phyloP scores from a whole-genome alignment of 2,329 filamentous ascomycete species.

The Cylindrodendrum hubeiense region DNA sequence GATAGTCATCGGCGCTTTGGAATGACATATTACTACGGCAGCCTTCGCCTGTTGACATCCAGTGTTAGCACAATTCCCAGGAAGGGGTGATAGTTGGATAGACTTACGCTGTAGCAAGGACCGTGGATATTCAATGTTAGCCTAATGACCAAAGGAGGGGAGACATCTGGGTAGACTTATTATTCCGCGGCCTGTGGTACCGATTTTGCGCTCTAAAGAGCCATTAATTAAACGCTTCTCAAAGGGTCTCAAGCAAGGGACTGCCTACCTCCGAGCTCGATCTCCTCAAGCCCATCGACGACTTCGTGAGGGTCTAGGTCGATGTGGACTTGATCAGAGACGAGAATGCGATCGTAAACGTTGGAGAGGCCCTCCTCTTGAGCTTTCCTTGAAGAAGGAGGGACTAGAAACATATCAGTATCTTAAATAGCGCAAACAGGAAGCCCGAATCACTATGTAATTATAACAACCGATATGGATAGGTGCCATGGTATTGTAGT shows the following conservation, averaged over 20 bases:
- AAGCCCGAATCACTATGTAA: neutral
- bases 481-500: neutral
- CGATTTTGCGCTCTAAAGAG: constrained; percentile 30
- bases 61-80: too few species aligned
- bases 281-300: constrained; percentile 76
- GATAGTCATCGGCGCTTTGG: neutral
- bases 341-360: constrained; percentile 62
- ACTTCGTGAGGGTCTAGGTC: constrained; percentile 73
- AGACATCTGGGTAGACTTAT: too few species aligned
- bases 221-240: neutral
- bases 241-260: neutral
- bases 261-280: constrained; percentile 53
- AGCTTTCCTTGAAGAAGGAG: constrained; percentile 45
- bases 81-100: too few species aligned
- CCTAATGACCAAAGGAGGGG: too few species aligned
- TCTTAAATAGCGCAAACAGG: neutral
- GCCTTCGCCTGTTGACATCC: too few species aligned
- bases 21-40: too few species aligned
- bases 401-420: neutral
- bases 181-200: constrained; percentile 40
- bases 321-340: constrained; percentile 71
- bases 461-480: neutral
- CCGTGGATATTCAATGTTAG: too few species aligned
- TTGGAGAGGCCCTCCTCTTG: constrained; percentile 50
- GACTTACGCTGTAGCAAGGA: too few species aligned